These are phyloP conservation scores for Fallopia convolvulus DNA, from an alignment of 148 eudicot genomes.

Conservation along the genomic window DNA sequence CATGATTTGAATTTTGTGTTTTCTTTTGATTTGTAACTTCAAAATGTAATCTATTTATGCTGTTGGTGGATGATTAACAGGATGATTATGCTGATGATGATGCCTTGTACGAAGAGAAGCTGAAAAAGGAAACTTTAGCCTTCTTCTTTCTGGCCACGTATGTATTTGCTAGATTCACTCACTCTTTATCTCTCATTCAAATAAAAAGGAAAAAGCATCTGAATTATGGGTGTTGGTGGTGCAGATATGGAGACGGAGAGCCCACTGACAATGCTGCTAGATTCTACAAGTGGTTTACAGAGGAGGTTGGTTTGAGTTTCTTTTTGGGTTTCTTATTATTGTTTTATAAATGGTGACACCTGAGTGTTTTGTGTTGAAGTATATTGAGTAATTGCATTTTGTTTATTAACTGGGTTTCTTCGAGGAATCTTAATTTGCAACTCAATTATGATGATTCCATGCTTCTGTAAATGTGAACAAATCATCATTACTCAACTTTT, in stretches of 20 bases:
- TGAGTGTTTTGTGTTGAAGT: not conserved
- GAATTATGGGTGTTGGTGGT: conserved; percentile 17
- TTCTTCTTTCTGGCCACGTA: conserved; percentile 94
- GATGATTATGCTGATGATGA: conserved; percentile 94
- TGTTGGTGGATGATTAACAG: conserved; percentile 22
- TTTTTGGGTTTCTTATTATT: not conserved
- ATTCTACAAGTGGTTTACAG: conserved; percentile 87
- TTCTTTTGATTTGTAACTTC: not conserved
- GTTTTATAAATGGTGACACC: not conserved
- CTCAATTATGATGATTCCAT: not conserved
- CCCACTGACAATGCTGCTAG: conserved; percentile 98
- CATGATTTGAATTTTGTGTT: not conserved
- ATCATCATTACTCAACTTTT: not conserved
- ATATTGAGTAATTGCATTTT: not conserved
- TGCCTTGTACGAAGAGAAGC: conserved; percentile 76
- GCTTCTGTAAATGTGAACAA: not conserved
- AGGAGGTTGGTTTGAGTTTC: conserved; percentile 55
- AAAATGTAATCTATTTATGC: not conserved
- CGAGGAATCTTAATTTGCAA: not conserved
- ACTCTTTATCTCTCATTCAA: not conserved
- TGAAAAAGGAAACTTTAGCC: conserved; percentile 75
- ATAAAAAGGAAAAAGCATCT: conserved; percentile 2
- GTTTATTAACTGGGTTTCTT: not conserved
- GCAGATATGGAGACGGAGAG: conserved; percentile 97
- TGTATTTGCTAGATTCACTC: conserved; percentile 21